These are phyloP conservation scores for Hibiscus mutabilis DNA, from an alignment of 345 rosid genomes.

Conservation along the genomic window DNA sequence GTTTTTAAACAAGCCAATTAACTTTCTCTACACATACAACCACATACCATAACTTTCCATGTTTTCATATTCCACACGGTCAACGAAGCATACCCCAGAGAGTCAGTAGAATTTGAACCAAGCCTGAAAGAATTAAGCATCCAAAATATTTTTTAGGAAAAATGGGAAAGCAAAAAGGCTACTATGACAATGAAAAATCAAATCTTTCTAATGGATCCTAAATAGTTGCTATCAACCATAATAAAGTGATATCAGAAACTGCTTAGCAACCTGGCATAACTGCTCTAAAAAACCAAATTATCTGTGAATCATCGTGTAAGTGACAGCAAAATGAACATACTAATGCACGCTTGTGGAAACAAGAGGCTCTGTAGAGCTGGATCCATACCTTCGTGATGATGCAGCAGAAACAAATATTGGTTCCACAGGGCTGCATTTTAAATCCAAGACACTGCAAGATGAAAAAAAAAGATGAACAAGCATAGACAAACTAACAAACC, in stretches of 20 bases:
- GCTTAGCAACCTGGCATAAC: background rate
- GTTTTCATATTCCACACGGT: conserved; percentile 80
- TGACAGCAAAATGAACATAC: background rate
- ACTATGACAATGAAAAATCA: background rate
- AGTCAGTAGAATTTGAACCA: conserved; percentile 37
- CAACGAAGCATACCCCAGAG: conserved; percentile 51
- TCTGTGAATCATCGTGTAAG: background rate
- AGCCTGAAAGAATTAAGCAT: conserved; percentile 29
- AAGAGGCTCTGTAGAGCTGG: background rate
- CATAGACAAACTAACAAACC: background rate
- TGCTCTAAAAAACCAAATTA: background rate
- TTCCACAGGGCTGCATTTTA: conserved; percentile 75
- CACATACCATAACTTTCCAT: conserved; percentile 67
- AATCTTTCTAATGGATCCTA: background rate
- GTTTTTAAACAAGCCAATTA: conserved; percentile 11
- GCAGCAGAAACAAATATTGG: conserved; percentile 74
- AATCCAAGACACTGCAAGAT: conserved; percentile 53
- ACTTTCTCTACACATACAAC: conserved; percentile 18
- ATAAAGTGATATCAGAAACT: background rate
- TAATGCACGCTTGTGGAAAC: background rate
- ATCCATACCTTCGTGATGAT: conserved; percentile 44
- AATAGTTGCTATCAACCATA: background rate
- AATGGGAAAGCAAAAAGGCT: background rate
- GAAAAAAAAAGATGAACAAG: background rate
- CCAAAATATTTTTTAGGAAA: background rate